A percentile compares a stretch with the other conserved stretches of the same genome.
Evolutionary conservation across 208 protist species (phyloP).

Genomic region (Leptomonas seymouri): DNA sequence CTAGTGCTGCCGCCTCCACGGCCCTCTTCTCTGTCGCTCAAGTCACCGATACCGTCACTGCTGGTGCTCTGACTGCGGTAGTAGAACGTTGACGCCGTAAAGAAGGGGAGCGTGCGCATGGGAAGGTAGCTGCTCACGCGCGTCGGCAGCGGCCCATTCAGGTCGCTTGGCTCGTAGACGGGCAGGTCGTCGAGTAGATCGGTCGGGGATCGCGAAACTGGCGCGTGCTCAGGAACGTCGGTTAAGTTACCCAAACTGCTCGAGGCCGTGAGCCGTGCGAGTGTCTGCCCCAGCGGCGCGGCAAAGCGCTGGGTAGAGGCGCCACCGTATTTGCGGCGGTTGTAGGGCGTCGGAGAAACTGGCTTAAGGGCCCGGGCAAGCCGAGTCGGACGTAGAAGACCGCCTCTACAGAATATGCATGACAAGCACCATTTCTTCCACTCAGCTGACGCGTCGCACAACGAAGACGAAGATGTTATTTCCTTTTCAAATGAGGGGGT

Average conservation of each 20-base stretch:
- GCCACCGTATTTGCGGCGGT: neutral
- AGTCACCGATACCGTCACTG: neutral
- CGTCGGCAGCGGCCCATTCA: slow-evolving; percentile 45
- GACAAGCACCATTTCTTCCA: neutral
- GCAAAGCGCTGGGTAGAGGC: neutral
- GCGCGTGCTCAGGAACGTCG: neutral
- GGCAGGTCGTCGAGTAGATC: slow-evolving; percentile 48
- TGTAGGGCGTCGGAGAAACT: slow-evolving; percentile 9
- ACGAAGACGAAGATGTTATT: neutral
- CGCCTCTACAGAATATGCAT: neutral
- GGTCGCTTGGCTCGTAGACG: slow-evolving; percentile 54
- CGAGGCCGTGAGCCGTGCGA: slow-evolving; percentile 1
- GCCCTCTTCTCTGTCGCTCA: neutral
- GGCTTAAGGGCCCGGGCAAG: slow-evolving; percentile 12
- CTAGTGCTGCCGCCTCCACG: neutral
- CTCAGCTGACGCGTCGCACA: neutral
- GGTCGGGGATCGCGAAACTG: slow-evolving; percentile 10
- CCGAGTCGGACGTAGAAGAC: slow-evolving; percentile 13
- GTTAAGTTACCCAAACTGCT: neutral
- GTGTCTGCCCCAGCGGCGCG: neutral
- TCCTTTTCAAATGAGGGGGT: neutral
- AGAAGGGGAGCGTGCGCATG: slow-evolving; percentile 19
- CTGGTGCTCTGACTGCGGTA: neutral
- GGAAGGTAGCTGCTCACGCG: slow-evolving; percentile 22
- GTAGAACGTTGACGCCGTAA: slow-evolving; percentile 3